Conservation (phyloP, 2,329 filamentous ascomycete species). For the Cladosporium sp. region DNA sequence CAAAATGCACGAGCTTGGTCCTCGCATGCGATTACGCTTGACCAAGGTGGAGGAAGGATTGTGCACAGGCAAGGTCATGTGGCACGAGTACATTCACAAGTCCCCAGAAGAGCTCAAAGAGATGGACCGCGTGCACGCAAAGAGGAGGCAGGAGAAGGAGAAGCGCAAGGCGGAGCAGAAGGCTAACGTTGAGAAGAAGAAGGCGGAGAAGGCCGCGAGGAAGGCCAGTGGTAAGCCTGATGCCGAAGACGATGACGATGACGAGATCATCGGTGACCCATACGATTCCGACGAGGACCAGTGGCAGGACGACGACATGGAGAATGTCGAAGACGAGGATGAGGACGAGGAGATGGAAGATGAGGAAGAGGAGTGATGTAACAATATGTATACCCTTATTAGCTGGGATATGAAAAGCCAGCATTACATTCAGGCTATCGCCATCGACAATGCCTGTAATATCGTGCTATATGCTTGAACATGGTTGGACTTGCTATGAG, state of each 20-base stretch:
- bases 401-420: slow-evolving; percentile 9
- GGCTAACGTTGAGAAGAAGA: slow-evolving; percentile 87
- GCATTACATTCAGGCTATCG: not conserved
- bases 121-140: slow-evolving; percentile 78
- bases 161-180: slow-evolving; percentile 75
- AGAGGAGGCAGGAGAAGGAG: slow-evolving; percentile 75
- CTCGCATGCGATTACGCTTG: slow-evolving; percentile 80
- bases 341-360: slow-evolving; percentile 26
- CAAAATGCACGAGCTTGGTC: slow-evolving; percentile 87
- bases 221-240: slow-evolving; percentile 42
- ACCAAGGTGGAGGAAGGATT: slow-evolving; percentile 96
- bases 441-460: not conserved
- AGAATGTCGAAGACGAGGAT: slow-evolving; percentile 34
- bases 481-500: too few species aligned
- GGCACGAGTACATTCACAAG: slow-evolving; percentile 94
- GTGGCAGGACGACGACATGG: slow-evolving; percentile 46
- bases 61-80: slow-evolving; percentile 87
- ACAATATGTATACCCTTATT: slow-evolving; percentile 2
- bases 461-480: too few species aligned
- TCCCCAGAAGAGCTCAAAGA: slow-evolving; percentile 70
- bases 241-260: slow-evolving; percentile 35
- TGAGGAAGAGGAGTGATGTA: slow-evolving; percentile 17
- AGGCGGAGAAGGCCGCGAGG: slow-evolving; percentile 59
- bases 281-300: slow-evolving; percentile 51
- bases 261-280: slow-evolving; percentile 39